A percentile compares a stretch with the other conserved stretches of the same genome.
phyloP scores from a whole-genome alignment of 2,329 filamentous ascomycete genomes.

The Colletotrichum incanum region DNA sequence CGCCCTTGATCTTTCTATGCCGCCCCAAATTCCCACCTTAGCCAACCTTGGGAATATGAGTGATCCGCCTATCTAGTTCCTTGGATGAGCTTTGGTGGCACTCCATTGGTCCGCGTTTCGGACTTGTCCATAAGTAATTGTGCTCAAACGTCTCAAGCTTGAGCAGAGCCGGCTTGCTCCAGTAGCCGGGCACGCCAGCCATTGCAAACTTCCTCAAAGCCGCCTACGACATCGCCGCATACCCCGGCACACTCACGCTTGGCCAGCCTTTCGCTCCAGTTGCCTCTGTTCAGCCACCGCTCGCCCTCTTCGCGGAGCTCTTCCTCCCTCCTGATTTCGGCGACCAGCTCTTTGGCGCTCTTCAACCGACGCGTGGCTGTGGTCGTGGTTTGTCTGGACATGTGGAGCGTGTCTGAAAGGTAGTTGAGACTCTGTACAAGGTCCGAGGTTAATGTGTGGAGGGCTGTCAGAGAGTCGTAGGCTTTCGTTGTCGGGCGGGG shows the following conservation, averaged over 20 bases:
- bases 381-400: conserved; percentile 90
- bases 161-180: conserved; percentile 70
- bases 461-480: conserved; percentile 76
- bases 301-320: conserved; percentile 88
- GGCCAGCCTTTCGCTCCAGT: conserved; percentile 84
- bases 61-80: neutral
- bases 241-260: conserved; percentile 86
- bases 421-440: conserved; percentile 86
- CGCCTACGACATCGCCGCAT: conserved; percentile 89
- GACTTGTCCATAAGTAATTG: neutral
- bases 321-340: conserved; percentile 87
- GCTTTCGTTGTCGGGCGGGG: conserved; percentile 75
- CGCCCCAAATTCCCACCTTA: neutral
- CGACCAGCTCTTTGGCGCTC: conserved; percentile 86
- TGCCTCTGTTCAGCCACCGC: conserved; percentile 83
- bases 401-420: conserved; percentile 92
- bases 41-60: conserved; percentile 11
- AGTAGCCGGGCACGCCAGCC: conserved; percentile 85
- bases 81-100: neutral
- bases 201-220: conserved; percentile 93
- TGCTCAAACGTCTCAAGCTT: conserved; percentile 52
- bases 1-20: conserved; percentile 2
- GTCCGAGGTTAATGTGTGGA: conserved; percentile 80
- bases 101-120: neutral
- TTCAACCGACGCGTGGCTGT: conserved; percentile 85